Evolutionary conservation across 2,329 filamentous ascomycete genomes (phyloP).

Genomic region (Malbranchea cinnamomea): DNA sequence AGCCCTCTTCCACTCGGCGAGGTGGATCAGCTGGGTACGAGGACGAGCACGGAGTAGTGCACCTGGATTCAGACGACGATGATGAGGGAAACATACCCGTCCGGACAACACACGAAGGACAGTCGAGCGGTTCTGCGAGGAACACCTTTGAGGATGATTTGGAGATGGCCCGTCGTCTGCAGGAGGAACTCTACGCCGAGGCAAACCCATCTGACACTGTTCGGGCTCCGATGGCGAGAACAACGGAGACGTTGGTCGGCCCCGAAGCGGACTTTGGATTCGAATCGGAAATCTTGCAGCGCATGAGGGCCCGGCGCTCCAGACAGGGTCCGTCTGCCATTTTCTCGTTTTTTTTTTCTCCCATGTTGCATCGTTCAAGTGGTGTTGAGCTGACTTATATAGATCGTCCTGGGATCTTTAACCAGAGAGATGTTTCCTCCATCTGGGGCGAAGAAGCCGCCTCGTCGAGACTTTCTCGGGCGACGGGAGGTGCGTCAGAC

Average conservation of each 20-base stretch:
- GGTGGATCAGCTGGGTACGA: conserved; percentile 28
- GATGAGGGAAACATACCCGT: conserved; percentile 32
- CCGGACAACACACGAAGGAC: conserved; percentile 13
- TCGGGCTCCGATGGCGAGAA: conserved; percentile 78
- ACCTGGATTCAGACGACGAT: conserved; percentile 65
- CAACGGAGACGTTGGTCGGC: conserved; percentile 79
- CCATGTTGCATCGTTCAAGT: neutral
- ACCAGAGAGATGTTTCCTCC: conserved; percentile 42
- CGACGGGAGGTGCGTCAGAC: conserved; percentile 52
- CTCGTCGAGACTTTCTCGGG: conserved; percentile 37
- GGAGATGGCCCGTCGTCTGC: conserved; percentile 77
- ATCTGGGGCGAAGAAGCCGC: conserved; percentile 44
- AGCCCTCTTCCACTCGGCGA: conserved; percentile 12
- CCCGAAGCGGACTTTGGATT: conserved; percentile 43
- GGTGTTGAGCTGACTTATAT: conserved; percentile 3
- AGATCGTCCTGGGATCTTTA: conserved; percentile 51
- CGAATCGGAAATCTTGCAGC: conserved; percentile 48
- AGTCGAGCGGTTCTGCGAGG: conserved; percentile 20
- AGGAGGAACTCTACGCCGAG: conserved; percentile 74
- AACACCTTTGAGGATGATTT: conserved; percentile 71
- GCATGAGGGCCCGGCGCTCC: conserved; percentile 38
- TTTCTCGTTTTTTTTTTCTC: neutral
- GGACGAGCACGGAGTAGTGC: conserved; percentile 48
- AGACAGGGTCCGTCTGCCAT: conserved; percentile 19
- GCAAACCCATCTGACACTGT: conserved; percentile 46